Evolutionary conservation across 805 yeast species (phyloP).

Genomic region (Grigorovia humatica): DNA sequence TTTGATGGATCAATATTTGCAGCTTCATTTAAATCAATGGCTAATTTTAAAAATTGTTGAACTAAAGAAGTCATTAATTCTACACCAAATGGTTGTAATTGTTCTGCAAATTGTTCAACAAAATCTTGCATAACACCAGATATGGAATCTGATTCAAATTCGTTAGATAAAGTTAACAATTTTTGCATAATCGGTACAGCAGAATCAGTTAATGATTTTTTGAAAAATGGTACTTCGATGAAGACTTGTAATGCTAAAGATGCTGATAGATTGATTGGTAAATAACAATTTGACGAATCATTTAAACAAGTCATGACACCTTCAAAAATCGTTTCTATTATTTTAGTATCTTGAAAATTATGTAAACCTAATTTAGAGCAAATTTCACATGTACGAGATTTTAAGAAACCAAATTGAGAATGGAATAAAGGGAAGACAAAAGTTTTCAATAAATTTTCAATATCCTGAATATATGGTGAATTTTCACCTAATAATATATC

Average conservation of each 20-base stretch:
- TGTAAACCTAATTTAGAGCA: conserved; percentile 55
- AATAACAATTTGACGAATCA: conserved; percentile 32
- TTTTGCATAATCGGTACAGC: conserved; percentile 78
- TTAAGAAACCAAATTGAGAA: conserved; percentile 53
- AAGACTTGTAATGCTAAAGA: conserved; percentile 80
- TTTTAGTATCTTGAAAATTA: conserved; percentile 35
- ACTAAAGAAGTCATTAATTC: conserved; percentile 53
- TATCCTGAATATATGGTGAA: conserved; percentile 49
- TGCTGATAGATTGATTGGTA: conserved; percentile 76
- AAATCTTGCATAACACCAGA: conserved; percentile 92
- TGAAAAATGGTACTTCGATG: conserved; percentile 52
- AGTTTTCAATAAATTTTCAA: conserved; percentile 56
- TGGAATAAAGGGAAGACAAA: conserved; percentile 64
- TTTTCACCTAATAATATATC: conserved; percentile 43
- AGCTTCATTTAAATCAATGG: conserved; percentile 59
- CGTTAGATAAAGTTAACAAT: conserved; percentile 61
- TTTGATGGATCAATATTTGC: conserved; percentile 35
- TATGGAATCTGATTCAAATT: conserved; percentile 77
- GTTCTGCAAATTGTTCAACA: conserved; percentile 79
- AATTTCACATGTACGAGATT: conserved; percentile 65
- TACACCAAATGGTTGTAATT: conserved; percentile 84
- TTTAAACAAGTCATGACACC: conserved; percentile 37
- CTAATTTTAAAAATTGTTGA: conserved; percentile 62
- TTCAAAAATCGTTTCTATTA: conserved; percentile 32
- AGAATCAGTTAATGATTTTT: conserved; percentile 53